Base-by-base conservation (phyloP, 2,329 filamentous ascomycete genomes). In the Trichoderma polysporum region DNA sequence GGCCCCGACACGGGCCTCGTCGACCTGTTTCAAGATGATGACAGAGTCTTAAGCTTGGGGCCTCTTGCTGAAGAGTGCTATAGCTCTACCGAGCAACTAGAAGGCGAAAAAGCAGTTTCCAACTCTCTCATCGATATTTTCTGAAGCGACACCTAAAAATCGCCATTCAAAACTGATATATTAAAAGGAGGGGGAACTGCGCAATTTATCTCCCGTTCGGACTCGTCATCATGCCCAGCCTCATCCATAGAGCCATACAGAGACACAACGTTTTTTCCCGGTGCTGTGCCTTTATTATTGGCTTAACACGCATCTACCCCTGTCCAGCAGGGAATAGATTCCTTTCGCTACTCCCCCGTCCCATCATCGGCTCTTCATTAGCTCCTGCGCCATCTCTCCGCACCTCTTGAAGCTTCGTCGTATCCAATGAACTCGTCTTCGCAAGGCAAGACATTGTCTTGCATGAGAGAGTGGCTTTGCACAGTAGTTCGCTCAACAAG, bases 291-390 rank as follows among this genome's bases (percentile, higher is more conserved):
- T 49, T 22, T 50, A 39, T 29, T 52, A 49, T n/a, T n/a, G n/a
- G 31, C 29, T 41, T 13, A 49, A 25, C 47, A 19, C 33, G 29
- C 41, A 27, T 17, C 47, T 8, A 50, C 47, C 59, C 59, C 59
- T 62, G 59, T 62, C 59, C 22, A 41, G 4, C 47, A 62, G 25
- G 59, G 59, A 52, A 62, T 9, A 10, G 31, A 53, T 52, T 62
- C 59, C 59, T 62, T 52, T 39, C 59, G 50, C 52, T 62, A 19
- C 59, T 25, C 52, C 59, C 58, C 56, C 25, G 29, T 41, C 22
- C 6, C 25, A 50, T 27, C 59, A 9, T 19, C 33, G 33, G 35
- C 49, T 37, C 25, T 13, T 45, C n/a, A 37, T 49, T n/a, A 15
- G n/a, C 27, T 39, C 33, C 17, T 50, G 59, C 33, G n/a, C 12